A percentile compares a stretch with the other conserved stretches of the same genome.
Conservation (phyloP, 208 protist species). For the Trypanosoma platydactyli region DNA sequence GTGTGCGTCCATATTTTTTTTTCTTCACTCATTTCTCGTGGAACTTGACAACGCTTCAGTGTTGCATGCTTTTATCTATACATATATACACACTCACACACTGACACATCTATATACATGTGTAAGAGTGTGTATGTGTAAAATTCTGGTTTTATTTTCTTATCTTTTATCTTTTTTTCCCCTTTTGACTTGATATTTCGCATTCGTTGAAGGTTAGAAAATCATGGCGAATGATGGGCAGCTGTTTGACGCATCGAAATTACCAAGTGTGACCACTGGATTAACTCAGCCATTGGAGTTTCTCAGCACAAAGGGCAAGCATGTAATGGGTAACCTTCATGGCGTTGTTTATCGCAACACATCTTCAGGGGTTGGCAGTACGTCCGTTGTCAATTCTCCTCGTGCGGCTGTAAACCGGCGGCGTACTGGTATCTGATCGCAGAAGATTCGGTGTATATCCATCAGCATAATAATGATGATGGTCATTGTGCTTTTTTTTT, state of each 20-base stretch:
- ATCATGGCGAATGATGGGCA: constrained; percentile 4
- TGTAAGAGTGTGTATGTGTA: not conserved
- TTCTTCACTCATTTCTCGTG: not conserved
- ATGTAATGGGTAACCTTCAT: constrained; percentile 72
- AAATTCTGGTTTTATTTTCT: constrained; percentile 5
- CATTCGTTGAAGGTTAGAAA: not conserved
- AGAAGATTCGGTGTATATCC: too few relatives aligned
- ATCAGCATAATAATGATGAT: too few relatives aligned
- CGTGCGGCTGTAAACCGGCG: constrained; percentile 6
- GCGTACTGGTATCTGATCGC: constrained; percentile 17
- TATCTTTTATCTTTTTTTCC: not conserved
- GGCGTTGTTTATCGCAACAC: constrained; percentile 54
- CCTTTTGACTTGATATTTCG: not conserved
- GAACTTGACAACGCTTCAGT: too few relatives aligned
- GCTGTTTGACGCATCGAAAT: constrained; percentile 15
- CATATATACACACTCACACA: not conserved
- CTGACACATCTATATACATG: not conserved
- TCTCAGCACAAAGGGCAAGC: constrained; percentile 51
- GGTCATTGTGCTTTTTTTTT: too few relatives aligned
- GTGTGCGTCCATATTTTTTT: constrained; percentile 1
- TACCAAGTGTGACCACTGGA: constrained; percentile 26
- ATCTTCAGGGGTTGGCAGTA: constrained; percentile 6
- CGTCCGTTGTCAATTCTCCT: not conserved
- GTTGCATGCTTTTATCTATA: not conserved
- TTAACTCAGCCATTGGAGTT: constrained; percentile 39